Percentiles rank a stretch among this genome's conserved stretches.
Evolutionary conservation across 306 rosid species (phyloP).

Genomic region (Corylus americana): DNA sequence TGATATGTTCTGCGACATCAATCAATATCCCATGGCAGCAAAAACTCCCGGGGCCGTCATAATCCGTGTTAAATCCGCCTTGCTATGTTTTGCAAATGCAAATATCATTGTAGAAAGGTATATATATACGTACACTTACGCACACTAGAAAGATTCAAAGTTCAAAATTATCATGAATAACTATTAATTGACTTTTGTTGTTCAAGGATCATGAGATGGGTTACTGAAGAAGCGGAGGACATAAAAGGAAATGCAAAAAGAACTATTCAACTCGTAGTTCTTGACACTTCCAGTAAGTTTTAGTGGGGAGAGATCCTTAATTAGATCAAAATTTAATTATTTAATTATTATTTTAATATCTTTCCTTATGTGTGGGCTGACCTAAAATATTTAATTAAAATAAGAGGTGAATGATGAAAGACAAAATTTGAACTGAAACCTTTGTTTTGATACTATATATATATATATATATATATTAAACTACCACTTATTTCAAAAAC

Average conservation of each 20-base stretch:
- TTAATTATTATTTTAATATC: too few relatives aligned
- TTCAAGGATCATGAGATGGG: constrained; percentile 59
- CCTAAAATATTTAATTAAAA: too few relatives aligned
- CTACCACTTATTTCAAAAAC: too few relatives aligned
- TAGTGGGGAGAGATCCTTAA: neutral
- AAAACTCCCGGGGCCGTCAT: constrained; percentile 60
- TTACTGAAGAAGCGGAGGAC: constrained; percentile 36
- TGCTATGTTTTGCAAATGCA: constrained; percentile 90
- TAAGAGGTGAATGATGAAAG: too few relatives aligned
- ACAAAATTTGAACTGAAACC: too few relatives aligned
- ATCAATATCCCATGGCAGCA: constrained; percentile 83
- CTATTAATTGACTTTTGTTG: constrained; percentile 7
- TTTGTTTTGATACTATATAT: too few relatives aligned
- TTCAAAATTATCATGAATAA: neutral
- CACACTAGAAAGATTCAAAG: neutral
- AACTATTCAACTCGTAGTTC: constrained; percentile 44
- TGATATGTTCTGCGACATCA: constrained; percentile 54
- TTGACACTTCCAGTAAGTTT: constrained; percentile 76
- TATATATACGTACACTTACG: neutral
- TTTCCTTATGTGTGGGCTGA: too few relatives aligned
- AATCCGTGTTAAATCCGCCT: constrained; percentile 62
- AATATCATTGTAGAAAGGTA: constrained; percentile 72
- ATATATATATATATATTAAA: too few relatives aligned
- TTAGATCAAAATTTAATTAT: too few relatives aligned
- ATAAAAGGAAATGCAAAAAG: constrained; percentile 38